Evolutionary conservation across 148 eudicot genomes (phyloP).

Genomic region (Cornus florida): DNA sequence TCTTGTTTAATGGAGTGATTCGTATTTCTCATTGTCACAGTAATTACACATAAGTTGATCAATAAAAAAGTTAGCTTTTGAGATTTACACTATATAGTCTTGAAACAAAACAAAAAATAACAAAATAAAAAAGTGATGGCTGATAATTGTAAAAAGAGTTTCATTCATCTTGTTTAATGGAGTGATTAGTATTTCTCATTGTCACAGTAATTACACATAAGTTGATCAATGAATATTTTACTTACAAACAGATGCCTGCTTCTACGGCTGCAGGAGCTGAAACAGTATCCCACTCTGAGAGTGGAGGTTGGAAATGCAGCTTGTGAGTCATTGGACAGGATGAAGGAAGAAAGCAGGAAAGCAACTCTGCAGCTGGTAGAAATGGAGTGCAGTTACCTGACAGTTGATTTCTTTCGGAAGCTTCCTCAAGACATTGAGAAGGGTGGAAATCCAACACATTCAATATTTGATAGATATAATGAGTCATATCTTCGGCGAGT

Average conservation of each 20-base stretch:
- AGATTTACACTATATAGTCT: neutral
- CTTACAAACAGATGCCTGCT: neutral
- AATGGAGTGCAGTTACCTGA: slow-evolving; percentile 29
- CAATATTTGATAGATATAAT: slow-evolving; percentile 22
- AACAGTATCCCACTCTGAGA: slow-evolving; percentile 25
- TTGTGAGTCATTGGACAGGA: slow-evolving; percentile 27
- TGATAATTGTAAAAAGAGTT: too few species aligned
- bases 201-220: neutral
- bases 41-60: neutral
- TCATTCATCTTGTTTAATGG: neutral
- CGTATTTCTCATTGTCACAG: neutral
- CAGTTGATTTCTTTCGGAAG: slow-evolving; percentile 29
- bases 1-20: neutral
- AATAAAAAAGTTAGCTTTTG: neutral
- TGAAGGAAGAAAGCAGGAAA: slow-evolving; percentile 29
- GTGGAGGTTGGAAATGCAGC: slow-evolving; percentile 24
- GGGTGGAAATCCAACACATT: slow-evolving; percentile 18
- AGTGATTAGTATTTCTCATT: neutral
- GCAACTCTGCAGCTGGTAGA: slow-evolving; percentile 25
- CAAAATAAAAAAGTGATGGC: too few species aligned
- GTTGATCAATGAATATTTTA: neutral
- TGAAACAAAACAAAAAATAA: too few species aligned
- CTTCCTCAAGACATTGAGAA: slow-evolving; percentile 35
- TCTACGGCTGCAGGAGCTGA: slow-evolving; percentile 20
- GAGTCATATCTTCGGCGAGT: slow-evolving; percentile 21